A percentile compares a stretch with the other conserved stretches of the same genome.
Conservation (phyloP, 202 grass and related monocot genomes). For the Zoysia matrella region DNA sequence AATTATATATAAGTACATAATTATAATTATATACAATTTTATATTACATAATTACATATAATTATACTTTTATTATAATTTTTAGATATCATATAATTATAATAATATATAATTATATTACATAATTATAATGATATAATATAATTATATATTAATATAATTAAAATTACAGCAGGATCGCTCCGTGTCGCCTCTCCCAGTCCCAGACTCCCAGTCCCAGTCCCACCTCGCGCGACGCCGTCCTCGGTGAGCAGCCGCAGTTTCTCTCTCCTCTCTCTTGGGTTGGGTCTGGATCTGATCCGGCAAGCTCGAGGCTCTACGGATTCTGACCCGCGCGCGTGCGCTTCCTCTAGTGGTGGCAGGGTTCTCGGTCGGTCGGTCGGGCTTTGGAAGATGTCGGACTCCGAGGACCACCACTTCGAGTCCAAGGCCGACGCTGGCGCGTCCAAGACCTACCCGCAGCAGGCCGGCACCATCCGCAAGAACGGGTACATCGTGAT, state of each 20-base stretch:
- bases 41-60: too few relatives aligned
- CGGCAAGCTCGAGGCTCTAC: not conserved
- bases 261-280: not conserved
- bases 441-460: slow-evolving; percentile 48
- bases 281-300: not conserved
- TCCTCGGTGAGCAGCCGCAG: slow-evolving; percentile 15
- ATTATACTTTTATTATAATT: too few relatives aligned
- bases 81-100: too few relatives aligned
- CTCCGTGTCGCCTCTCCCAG: not conserved
- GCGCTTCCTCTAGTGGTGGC: not conserved
- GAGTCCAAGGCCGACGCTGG: too few relatives aligned
- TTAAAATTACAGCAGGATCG: too few relatives aligned
- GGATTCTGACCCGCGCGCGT: not conserved
- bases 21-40: too few relatives aligned
- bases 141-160: too few relatives aligned
- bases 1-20: too few relatives aligned
- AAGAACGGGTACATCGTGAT: slow-evolving; percentile 66
- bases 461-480: slow-evolving; percentile 65
- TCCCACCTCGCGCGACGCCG: not conserved
- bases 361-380: slow-evolving; percentile 26
- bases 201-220: too few relatives aligned
- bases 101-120: too few relatives aligned
- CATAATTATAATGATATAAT: too few relatives aligned
- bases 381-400: slow-evolving; percentile 47
- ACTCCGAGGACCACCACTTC: slow-evolving; percentile 59